Evolutionary conservation across 2,329 filamentous ascomycete genomes (phyloP).

Genomic region (Colletotrichum agaves): DNA sequence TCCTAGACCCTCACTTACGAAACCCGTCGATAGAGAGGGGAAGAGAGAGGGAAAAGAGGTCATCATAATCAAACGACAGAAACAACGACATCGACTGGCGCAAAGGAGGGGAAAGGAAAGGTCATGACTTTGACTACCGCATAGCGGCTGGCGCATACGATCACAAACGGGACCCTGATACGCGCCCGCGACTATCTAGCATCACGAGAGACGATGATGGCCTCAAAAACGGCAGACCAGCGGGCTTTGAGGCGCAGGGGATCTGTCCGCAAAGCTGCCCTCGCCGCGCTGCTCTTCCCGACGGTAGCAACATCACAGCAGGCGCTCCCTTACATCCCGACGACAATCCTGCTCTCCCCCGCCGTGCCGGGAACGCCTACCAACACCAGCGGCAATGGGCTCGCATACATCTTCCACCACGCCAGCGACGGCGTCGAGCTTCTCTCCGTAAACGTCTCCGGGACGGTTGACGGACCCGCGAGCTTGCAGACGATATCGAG

Average conservation of each 20-base stretch:
- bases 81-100: neutral
- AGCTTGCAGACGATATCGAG: slow-evolving; percentile 62
- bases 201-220: slow-evolving; percentile 6
- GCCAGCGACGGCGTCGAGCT: slow-evolving; percentile 60
- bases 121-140: slow-evolving; percentile 30
- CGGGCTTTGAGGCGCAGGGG: neutral
- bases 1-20: neutral
- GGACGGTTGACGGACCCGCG: slow-evolving; percentile 60
- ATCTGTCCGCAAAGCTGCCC: slow-evolving; percentile 14
- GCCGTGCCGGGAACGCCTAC: slow-evolving; percentile 54
- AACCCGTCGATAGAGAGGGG: neutral
- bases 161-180: slow-evolving; percentile 20
- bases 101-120: neutral
- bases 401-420: slow-evolving; percentile 78
- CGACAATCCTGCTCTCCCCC: slow-evolving; percentile 71
- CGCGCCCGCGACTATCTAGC: slow-evolving; percentile 9
- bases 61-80: neutral
- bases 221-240: neutral
- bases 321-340: slow-evolving; percentile 80
- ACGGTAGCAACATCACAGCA: slow-evolving; percentile 48
- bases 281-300: slow-evolving; percentile 30
- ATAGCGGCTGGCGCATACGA: slow-evolving; percentile 32
- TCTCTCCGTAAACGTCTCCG: slow-evolving; percentile 73
- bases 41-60: neutral
- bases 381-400: slow-evolving; percentile 54